Percentiles rank a stretch among this genome's conserved stretches.
These are phyloP conservation scores for Fomes fomentarius DNA, from an alignment of 1,284 basidiomycete genomes.

Conservation along the genomic window DNA sequence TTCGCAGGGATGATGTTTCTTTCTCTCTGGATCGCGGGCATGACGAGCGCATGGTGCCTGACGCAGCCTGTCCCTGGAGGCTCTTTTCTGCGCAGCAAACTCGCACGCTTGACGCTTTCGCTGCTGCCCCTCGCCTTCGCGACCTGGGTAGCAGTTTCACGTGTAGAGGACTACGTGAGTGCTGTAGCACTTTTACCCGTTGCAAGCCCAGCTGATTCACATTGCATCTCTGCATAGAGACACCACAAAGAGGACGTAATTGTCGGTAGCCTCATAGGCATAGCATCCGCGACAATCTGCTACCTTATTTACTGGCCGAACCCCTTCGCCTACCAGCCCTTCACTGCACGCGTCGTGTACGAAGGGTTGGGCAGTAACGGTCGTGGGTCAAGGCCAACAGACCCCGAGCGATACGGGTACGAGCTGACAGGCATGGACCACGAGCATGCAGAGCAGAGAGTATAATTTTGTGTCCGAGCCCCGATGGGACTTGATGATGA, in stretches of 20 bases:
- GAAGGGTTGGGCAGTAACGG: background rate
- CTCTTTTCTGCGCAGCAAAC: constrained; percentile 49
- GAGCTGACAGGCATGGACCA: constrained; percentile 53
- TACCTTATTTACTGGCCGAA: constrained; percentile 69
- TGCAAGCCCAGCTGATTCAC: too few relatives aligned
- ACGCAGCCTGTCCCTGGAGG: constrained; percentile 38
- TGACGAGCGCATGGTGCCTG: constrained; percentile 64
- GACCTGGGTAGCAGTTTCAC: constrained; percentile 61
- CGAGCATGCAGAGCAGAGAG: constrained; percentile 48
- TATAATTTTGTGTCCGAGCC: constrained; percentile 29
- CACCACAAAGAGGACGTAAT: constrained; percentile 74
- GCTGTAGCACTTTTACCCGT: too few relatives aligned
- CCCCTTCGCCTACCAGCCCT: constrained; percentile 44
- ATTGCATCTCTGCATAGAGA: constrained; percentile 46
- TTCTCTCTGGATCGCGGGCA: constrained; percentile 63
- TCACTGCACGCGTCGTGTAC: constrained; percentile 12
- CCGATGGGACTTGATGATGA: background rate
- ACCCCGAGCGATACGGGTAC: constrained; percentile 40
- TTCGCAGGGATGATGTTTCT: constrained; percentile 69
- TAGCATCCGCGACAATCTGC: constrained; percentile 48
- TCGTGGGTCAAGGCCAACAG: constrained; percentile 28
- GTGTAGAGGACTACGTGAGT: constrained; percentile 68
- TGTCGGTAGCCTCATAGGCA: constrained; percentile 60
- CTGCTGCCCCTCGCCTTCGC: constrained; percentile 58
- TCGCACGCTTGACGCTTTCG: constrained; percentile 52